Evolutionary conservation across 2,329 filamentous ascomycete genomes (phyloP).

Genomic region (Ascochyta fabae): DNA sequence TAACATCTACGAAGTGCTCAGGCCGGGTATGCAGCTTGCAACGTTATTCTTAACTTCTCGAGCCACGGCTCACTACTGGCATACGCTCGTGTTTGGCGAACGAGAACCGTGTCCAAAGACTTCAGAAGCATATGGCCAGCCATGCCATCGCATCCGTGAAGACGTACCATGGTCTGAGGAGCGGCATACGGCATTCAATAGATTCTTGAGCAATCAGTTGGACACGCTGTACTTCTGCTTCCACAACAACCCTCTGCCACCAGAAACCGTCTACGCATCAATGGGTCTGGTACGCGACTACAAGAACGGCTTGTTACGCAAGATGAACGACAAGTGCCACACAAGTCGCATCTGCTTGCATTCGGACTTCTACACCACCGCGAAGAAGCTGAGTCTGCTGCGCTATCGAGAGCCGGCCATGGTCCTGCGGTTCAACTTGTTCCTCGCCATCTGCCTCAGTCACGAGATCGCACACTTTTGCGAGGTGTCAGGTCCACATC

Average conservation of each 20-base stretch:
- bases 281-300: constrained; percentile 49
- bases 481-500: constrained; percentile 47
- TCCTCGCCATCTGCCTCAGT: constrained; percentile 46
- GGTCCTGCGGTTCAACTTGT: constrained; percentile 51
- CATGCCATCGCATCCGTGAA: constrained; percentile 44
- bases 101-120: constrained; percentile 39
- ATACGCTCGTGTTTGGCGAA: constrained; percentile 48
- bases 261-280: constrained; percentile 46
- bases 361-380: constrained; percentile 50
- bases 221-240: constrained; percentile 50
- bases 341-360: constrained; percentile 49
- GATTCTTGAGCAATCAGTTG: constrained; percentile 40
- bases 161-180: constrained; percentile 45
- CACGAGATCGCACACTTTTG: constrained; percentile 52
- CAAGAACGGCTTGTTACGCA: constrained; percentile 46
- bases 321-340: constrained; percentile 45
- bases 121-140: constrained; percentile 41
- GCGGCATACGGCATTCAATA: constrained; percentile 36
- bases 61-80: constrained; percentile 48
- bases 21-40: constrained; percentile 45
- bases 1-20: constrained; percentile 47
- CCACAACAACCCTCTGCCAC: constrained; percentile 44
- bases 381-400: constrained; percentile 47
- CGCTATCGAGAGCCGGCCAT: constrained; percentile 49
- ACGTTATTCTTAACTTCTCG: constrained; percentile 44